Percentiles rank a stretch among this genome's conserved stretches.
Conservation (phyloP, 1,139 yeast genomes). For the Yamadazyma trypodendri region DNA sequence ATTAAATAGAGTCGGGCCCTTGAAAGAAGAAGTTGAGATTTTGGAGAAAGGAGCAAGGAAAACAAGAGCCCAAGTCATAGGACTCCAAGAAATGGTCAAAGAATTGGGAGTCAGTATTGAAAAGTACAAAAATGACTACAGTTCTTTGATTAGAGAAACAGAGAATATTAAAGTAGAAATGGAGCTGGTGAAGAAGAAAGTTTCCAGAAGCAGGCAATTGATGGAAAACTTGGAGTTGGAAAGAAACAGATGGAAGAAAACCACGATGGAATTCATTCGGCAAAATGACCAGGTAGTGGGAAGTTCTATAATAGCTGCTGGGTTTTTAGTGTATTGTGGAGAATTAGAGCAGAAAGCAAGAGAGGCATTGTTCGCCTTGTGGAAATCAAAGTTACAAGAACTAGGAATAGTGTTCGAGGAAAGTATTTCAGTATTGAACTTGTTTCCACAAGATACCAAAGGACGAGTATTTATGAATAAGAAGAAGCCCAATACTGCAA, state of each 20-base stretch:
- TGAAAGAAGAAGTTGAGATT: constrained; percentile 60
- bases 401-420: constrained; percentile 46
- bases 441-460: constrained; percentile 8
- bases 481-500: neutral
- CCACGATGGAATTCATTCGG: constrained; percentile 50
- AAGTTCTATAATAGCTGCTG: constrained; percentile 61
- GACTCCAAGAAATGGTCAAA: constrained; percentile 75
- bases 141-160: constrained; percentile 70
- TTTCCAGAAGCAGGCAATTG: constrained; percentile 60
- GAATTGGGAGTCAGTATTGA: constrained; percentile 75
- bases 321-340: constrained; percentile 65
- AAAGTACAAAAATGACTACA: constrained; percentile 64
- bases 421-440: constrained; percentile 13
- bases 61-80: constrained; percentile 67
- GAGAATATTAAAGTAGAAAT: constrained; percentile 76
- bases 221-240: constrained; percentile 67
- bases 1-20: constrained; percentile 71
- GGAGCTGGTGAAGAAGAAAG: constrained; percentile 58
- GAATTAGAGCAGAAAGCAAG: constrained; percentile 55
- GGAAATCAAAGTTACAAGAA: constrained; percentile 42
- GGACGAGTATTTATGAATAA: neutral
- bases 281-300: constrained; percentile 58
- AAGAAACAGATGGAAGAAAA: constrained; percentile 70
- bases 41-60: constrained; percentile 62
- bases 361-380: constrained; percentile 26